A percentile compares a stretch with the other conserved stretches of the same genome.
These are phyloP conservation scores for Sodiomyces alkalinus DNA, from an alignment of 2,329 filamentous ascomycete genomes.

Conservation along the genomic window DNA sequence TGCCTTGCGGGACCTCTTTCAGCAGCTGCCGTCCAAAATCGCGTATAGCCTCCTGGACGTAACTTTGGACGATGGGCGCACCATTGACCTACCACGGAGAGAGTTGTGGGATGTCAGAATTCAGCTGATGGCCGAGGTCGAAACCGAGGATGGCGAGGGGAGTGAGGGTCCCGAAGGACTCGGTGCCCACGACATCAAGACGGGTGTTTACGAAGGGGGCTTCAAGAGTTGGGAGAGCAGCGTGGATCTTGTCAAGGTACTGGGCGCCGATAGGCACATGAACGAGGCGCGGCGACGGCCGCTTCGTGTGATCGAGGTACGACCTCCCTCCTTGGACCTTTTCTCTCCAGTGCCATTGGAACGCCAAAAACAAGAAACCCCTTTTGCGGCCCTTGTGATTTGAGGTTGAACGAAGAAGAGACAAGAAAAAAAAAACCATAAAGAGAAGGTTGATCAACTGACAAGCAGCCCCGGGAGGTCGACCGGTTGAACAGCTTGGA, in stretches of 20 bases:
- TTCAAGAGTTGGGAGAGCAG: slow-evolving; percentile 88
- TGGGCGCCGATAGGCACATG: slow-evolving; percentile 27
- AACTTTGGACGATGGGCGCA: slow-evolving; percentile 39
- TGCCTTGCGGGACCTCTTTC: slow-evolving; percentile 33
- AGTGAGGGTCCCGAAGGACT: slow-evolving; percentile 30
- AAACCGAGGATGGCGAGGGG: slow-evolving; percentile 33
- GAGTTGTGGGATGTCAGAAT: slow-evolving; percentile 72
- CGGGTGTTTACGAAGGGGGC: slow-evolving; percentile 72
- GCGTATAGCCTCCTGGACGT: slow-evolving; percentile 50
- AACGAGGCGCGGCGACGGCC: slow-evolving; percentile 16
- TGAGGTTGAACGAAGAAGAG: no score
- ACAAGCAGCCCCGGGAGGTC: neutral
- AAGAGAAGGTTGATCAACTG: no score
- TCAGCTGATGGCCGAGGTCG: slow-evolving; percentile 71
- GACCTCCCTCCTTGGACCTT: no score
- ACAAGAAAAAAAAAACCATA: no score
- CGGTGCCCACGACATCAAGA: slow-evolving; percentile 59
- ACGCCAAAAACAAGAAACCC: neutral
- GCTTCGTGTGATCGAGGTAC: slow-evolving; percentile 38
- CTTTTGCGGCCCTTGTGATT: neutral
- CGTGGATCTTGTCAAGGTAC: slow-evolving; percentile 60
- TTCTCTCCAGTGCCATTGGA: no score
- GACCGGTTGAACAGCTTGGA: slow-evolving; percentile 41
- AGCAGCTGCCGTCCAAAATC: slow-evolving; percentile 54
- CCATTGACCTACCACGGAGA: slow-evolving; percentile 48